Evolutionary conservation across 1,139 yeast species (phyloP), one percentile per base, ranked within the genome.

Genomic region (Kodamaea alishanica): DNA sequence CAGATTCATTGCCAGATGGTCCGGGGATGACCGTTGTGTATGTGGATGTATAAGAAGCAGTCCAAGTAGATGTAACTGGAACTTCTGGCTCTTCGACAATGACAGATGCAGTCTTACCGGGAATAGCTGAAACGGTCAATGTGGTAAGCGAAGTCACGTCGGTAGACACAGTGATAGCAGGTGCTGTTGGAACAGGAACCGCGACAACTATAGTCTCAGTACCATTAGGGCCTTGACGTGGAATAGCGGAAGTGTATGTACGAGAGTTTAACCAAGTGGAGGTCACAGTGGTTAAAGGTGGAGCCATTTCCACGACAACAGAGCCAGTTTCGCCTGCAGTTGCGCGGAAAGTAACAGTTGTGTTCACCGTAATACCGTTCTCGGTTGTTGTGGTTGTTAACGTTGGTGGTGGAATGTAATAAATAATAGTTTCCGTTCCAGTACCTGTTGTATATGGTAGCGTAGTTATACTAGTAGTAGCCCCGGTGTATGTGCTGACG

Each of bases 391-490:
- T 41, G 7, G 33, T 15, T 2, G 51, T 49, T 9, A 24, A 30
- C 2, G 50, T 43, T 3, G 54, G 50, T 22, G 27, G 11, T 24
- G 43, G 44, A 8, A 35, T 30, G 8, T 32, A 33, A 8, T 40
- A 39, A 8, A 33, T 30, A n/a, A 47, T 33, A 8, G 49, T 40
- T 6, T 31, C 34, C 3, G 49, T 46, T n/a, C 33, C 43, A 20
- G 37, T 25, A 9, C 37, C 41, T 2, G 45, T 34, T 11, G 30
- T 32, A 41, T 35, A 44, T 5, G 53, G 52, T 35, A 47, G 42
- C 2, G 54, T 48, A 5, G 52, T 47, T 11, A 45, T 26, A 8
- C 24, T 15, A 7, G 49, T 41, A 7, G 11, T 25, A n/a, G 28
- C n/a, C 22, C 35, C 41, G 23, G 39, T 35, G 28, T 29, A 29